Evolutionary conservation across 1,284 basidiomycete genomes (phyloP).

Genomic region (Marasmius oreades): DNA sequence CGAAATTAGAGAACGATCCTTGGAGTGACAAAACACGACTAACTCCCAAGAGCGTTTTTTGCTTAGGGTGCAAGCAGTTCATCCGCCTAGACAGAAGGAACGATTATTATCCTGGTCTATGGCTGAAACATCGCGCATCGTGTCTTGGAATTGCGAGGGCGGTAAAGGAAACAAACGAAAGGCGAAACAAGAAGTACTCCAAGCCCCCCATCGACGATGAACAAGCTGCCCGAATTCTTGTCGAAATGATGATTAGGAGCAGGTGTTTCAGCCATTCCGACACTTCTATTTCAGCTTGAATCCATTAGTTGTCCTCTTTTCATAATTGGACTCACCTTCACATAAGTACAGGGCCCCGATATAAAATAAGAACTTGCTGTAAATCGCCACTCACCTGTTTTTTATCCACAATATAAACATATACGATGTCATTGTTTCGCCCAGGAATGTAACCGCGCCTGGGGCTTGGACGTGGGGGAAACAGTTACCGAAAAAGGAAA

Average conservation of each 20-base stretch:
- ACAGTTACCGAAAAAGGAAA: conserved; percentile 13
- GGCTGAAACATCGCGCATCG: conserved; percentile 9
- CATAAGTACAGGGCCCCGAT: no score
- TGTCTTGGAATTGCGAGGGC: conserved; percentile 1
- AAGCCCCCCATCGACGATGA: background rate
- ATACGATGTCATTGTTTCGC: no score
- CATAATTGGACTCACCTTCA: no score
- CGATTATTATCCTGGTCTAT: conserved; percentile 10
- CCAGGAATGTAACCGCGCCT: no score
- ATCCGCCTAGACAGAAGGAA: conserved; percentile 9
- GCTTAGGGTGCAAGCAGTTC: conserved; percentile 6
- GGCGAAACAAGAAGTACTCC: background rate
- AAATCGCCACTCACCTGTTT: no score
- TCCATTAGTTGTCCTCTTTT: background rate
- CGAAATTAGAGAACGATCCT: conserved; percentile 8
- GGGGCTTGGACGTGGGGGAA: no score
- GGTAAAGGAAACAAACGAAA: background rate
- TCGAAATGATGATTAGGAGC: conserved; percentile 1
- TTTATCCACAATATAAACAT: no score
- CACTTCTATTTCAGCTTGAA: background rate
- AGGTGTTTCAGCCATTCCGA: background rate
- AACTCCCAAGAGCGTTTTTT: conserved; percentile 8
- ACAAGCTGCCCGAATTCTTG: background rate
- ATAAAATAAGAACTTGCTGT: no score
- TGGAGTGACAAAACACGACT: conserved; percentile 7